phyloP scores from a whole-genome alignment of 106 monocot species.

The Apostasia shenzhenica region DNA sequence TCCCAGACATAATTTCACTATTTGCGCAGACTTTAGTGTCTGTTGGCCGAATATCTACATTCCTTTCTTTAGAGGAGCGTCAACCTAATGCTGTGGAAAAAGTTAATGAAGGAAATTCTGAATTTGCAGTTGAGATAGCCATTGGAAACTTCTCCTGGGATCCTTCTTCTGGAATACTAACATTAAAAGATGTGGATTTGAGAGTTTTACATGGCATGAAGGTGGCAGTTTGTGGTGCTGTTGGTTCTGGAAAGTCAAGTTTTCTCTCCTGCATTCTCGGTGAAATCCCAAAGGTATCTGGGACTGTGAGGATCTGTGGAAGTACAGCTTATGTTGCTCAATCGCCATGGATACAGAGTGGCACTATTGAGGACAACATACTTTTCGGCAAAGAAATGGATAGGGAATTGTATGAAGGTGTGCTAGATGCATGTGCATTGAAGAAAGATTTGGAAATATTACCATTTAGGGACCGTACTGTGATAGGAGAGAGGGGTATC shows the following conservation, averaged over 20 bases:
- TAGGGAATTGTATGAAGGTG: constrained; percentile 34
- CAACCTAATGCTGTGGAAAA: constrained; percentile 27
- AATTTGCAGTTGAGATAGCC: constrained; percentile 36
- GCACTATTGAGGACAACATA: constrained; percentile 58
- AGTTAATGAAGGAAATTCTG: constrained; percentile 28
- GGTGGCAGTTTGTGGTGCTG: constrained; percentile 59
- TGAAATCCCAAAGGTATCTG: constrained; percentile 48
- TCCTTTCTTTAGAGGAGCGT: constrained; percentile 36
- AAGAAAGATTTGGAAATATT: constrained; percentile 61
- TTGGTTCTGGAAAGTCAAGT: constrained; percentile 65
- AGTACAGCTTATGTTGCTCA: constrained; percentile 53
- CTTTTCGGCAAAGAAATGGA: constrained; percentile 51
- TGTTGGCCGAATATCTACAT: constrained; percentile 37
- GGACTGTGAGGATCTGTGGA: constrained; percentile 33
- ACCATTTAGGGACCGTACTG: constrained; percentile 53
- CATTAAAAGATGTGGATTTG: constrained; percentile 44
- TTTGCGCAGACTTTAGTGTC: constrained; percentile 46
- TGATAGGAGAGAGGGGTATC: constrained; percentile 69
- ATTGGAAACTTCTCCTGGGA: constrained; percentile 60
- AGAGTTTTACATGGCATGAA: constrained; percentile 35
- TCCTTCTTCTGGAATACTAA: constrained; percentile 20
- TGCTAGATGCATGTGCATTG: constrained; percentile 43
- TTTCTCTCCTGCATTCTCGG: constrained; percentile 66
- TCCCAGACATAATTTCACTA: constrained; percentile 34
- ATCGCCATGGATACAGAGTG: constrained; percentile 75